These are phyloP conservation scores for Pyrenochaeta sp. DNA, from an alignment of 2,329 filamentous ascomycete genomes.

Conservation along the genomic window DNA sequence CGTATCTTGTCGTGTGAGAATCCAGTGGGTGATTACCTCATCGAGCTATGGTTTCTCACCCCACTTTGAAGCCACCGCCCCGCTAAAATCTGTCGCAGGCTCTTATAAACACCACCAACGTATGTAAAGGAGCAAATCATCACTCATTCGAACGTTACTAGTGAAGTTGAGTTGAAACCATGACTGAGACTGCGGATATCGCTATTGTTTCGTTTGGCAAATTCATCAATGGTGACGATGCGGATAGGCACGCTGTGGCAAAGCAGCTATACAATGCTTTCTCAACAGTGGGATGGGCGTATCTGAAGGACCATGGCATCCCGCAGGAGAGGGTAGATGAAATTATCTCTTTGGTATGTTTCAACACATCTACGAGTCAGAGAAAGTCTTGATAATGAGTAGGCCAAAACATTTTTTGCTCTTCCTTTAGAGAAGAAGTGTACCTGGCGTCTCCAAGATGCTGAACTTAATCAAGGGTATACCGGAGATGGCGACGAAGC, in stretches of 20 bases:
- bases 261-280: constrained; percentile 50
- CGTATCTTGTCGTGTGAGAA: too few species aligned
- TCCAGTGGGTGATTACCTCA: too few species aligned
- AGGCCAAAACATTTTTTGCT: constrained; percentile 47
- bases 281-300: constrained; percentile 53
- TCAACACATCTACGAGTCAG: background rate
- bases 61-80: too few species aligned
- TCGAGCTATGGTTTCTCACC: too few species aligned
- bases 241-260: constrained; percentile 29
- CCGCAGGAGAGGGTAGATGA: constrained; percentile 42
- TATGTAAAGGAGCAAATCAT: too few species aligned
- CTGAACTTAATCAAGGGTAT: constrained; percentile 51
- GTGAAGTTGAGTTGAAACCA: background rate
- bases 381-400: background rate
- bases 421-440: constrained; percentile 44
- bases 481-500: constrained; percentile 47
- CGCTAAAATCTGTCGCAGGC: too few species aligned
- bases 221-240: constrained; percentile 31
- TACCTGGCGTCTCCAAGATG: constrained; percentile 48
- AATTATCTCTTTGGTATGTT: constrained; percentile 37
- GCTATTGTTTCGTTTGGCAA: constrained; percentile 35
- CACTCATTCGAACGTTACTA: too few species aligned
- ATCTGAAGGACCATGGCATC: constrained; percentile 53
- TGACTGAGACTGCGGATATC: constrained; percentile 28
- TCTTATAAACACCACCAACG: too few species aligned